Evolutionary conservation across 2,329 filamentous ascomycete genomes (phyloP).

Genomic region (Stagonosporopsis tanaceti): DNA sequence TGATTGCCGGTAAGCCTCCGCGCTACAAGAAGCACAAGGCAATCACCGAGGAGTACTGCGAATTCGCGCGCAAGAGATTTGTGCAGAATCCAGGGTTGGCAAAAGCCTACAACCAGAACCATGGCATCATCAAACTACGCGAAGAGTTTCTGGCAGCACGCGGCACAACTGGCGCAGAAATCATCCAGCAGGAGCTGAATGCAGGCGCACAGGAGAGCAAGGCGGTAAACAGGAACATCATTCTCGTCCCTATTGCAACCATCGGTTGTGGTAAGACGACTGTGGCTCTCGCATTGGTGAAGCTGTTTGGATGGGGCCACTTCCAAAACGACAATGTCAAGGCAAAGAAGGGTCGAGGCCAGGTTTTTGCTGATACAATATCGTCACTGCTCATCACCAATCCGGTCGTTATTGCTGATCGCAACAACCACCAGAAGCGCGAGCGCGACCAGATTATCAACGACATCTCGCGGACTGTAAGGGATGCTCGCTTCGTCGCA

Average conservation of each 20-base stretch:
- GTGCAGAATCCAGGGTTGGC: conserved; percentile 71
- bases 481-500: conserved; percentile 77
- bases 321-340: conserved; percentile 97
- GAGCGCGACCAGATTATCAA: conserved; percentile 88
- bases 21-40: conserved; percentile 84
- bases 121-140: conserved; percentile 91
- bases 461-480: conserved; percentile 71
- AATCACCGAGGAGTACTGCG: conserved; percentile 90
- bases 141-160: conserved; percentile 86
- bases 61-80: conserved; percentile 79
- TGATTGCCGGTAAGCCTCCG: conserved; percentile 78
- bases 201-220: conserved; percentile 59
- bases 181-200: conserved; percentile 76
- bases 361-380: conserved; percentile 77
- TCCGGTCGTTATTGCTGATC: conserved; percentile 84
- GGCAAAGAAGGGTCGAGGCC: conserved; percentile 75
- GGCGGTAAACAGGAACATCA: conserved; percentile 71
- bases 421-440: conserved; percentile 90
- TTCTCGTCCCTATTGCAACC: conserved; percentile 90
- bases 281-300: conserved; percentile 78
- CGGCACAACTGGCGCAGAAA: conserved; percentile 86
- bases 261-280: conserved; percentile 98
- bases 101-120: conserved; percentile 81
- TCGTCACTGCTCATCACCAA: conserved; percentile 69
- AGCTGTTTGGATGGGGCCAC: conserved; percentile 90